A percentile compares a stretch with the other conserved stretches of the same genome.
Conservation (phyloP, 306 rosid species). For the Medicago arabica region DNA sequence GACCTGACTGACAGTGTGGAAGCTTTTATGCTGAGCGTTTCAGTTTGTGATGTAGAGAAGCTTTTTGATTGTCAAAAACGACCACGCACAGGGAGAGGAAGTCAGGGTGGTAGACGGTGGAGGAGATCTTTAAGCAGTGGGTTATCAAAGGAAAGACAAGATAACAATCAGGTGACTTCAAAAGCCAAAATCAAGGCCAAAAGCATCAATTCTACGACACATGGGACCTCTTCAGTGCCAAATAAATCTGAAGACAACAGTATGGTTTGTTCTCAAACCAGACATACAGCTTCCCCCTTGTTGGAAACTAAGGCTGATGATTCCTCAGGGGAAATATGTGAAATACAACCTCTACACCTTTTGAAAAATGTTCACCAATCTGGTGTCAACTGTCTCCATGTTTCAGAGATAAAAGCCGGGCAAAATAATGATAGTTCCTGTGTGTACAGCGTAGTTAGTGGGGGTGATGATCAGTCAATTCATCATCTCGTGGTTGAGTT, state of each 20-base stretch:
- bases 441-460: constrained; percentile 69
- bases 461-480: constrained; percentile 97
- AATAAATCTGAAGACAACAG: constrained; percentile 48
- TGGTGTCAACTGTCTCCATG: constrained; percentile 93
- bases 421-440: constrained; percentile 45
- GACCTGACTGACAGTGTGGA: constrained; percentile 71
- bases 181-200: constrained; percentile 43
- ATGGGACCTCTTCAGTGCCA: constrained; percentile 43
- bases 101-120: constrained; percentile 98
- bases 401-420: constrained; percentile 63
- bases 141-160: constrained; percentile 53
- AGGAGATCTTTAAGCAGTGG: constrained; percentile 76
- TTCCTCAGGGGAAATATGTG: constrained; percentile 57
- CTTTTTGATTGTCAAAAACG: constrained; percentile 79
- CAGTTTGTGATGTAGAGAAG: constrained; percentile 59
- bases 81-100: constrained; percentile 95
- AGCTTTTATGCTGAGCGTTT: constrained; percentile 72
- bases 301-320: constrained; percentile 47
- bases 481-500: constrained; percentile 66
- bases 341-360: constrained; percentile 67
- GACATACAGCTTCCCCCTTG: constrained; percentile 42
- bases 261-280: constrained; percentile 48
- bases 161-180: constrained; percentile 24
- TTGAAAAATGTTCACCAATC: constrained; percentile 76
- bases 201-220: constrained; percentile 39